phyloP scores from a whole-genome alignment of 1,284 basidiomycete species.

The Melampsora americana region DNA sequence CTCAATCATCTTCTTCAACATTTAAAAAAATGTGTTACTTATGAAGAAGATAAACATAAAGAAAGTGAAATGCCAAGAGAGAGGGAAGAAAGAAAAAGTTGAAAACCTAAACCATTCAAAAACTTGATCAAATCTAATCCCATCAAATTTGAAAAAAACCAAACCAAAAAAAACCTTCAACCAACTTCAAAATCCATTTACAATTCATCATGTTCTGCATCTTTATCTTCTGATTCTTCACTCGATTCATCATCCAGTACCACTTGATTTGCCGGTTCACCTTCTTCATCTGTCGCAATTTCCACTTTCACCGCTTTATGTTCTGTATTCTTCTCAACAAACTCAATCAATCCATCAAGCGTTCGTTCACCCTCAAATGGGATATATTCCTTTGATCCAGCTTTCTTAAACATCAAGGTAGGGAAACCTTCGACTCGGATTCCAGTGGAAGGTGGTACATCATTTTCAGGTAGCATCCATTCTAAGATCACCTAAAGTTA shows the following conservation, averaged over 20 bases:
- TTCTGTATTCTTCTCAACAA: conserved; percentile 17
- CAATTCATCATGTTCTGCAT: conserved; percentile 39
- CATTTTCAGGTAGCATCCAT: conserved; percentile 96
- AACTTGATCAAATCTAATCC: too few species aligned
- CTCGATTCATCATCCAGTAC: conserved; percentile 16
- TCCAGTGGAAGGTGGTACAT: conserved; percentile 78
- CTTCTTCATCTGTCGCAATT: conserved; percentile 10
- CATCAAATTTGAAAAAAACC: too few species aligned
- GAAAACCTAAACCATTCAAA: too few species aligned
- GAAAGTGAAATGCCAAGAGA: too few species aligned
- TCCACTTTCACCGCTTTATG: conserved; percentile 38
- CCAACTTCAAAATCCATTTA: too few species aligned
- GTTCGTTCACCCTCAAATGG: conserved; percentile 91
- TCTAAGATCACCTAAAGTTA: conserved; percentile 70
- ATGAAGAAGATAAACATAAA: too few species aligned
- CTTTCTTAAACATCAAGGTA: conserved; percentile 93
- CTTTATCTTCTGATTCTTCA: conserved; percentile 26
- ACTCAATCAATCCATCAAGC: conserved; percentile 62
- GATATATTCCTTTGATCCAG: conserved; percentile 78
- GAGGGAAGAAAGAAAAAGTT: too few species aligned
- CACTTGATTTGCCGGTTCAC: conserved; percentile 6
- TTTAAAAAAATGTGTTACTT: too few species aligned
- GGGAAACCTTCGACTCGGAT: conserved; percentile 79
- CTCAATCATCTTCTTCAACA: too few species aligned
- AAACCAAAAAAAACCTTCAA: too few species aligned